Conservation (phyloP, 495 filamentous ascomycete genomes). For the Neurospora tetraspora region DNA sequence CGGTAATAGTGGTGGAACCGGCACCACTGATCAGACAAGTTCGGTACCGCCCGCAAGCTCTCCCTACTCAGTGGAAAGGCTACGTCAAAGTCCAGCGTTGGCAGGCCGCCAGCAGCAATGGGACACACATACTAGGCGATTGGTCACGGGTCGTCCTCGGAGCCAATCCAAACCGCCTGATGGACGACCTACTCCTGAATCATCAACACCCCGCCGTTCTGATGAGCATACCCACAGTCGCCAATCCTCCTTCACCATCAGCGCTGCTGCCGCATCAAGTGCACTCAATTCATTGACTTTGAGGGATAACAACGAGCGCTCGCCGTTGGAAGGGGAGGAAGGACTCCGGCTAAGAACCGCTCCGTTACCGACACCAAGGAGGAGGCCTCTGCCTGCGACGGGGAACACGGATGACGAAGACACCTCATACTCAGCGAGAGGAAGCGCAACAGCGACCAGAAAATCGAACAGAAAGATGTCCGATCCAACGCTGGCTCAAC, state of each 20-base stretch:
- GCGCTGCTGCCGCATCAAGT: conserved; percentile 32
- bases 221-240: conserved; percentile 13
- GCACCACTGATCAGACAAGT: conserved; percentile 2
- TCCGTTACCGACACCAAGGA: conserved; percentile 8
- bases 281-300: conserved; percentile 27
- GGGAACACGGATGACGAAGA: conserved; percentile 5
- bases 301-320: conserved; percentile 13
- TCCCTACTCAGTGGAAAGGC: conserved; percentile 11
- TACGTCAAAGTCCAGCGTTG: conserved; percentile 18
- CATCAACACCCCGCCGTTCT: conserved; percentile 11
- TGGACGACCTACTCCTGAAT: conserved; percentile 13
- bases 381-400: conserved; percentile 5
- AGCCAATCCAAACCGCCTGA: conserved; percentile 14
- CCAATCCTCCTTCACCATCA: conserved; percentile 31
- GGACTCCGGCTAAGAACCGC: conserved; percentile 7
- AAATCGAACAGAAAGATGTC: conserved; percentile 5
- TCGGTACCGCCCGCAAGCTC: conserved; percentile 10
- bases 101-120: conserved; percentile 20
- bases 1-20: not conserved
- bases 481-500: conserved; percentile 9
- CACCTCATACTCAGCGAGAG: not conserved
- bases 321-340: conserved; percentile 5
- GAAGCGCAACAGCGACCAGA: not conserved
- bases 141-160: conserved; percentile 20
- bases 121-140: conserved; percentile 36